These are phyloP conservation scores for Begonia loranthoides DNA, from an alignment of 306 rosid species.

Conservation along the genomic window DNA sequence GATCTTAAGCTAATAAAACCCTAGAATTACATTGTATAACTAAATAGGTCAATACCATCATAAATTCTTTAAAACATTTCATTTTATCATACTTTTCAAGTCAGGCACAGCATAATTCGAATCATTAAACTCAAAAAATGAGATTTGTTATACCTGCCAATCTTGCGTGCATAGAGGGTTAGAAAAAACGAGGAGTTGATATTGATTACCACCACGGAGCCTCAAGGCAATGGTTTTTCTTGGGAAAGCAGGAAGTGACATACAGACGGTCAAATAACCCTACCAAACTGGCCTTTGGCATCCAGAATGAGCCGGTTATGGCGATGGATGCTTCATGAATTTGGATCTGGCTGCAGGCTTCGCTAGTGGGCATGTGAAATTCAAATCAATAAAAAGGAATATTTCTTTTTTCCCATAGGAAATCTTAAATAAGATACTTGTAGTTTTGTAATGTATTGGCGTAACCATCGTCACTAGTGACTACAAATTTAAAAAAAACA, in stretches of 20 bases:
- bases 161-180: no score
- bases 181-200: neutral
- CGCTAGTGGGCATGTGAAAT: conserved; percentile 23
- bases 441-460: conserved; percentile 1
- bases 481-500: conserved; percentile 12
- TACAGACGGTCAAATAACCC: conserved; percentile 14
- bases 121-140: neutral
- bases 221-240: neutral
- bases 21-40: no score
- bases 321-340: neutral
- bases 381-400: neutral
- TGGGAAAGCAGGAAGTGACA: neutral
- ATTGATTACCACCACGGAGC: conserved; percentile 9
- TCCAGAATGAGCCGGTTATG: conserved; percentile 22
- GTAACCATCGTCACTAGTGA: conserved; percentile 13
- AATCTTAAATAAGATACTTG: neutral
- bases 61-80: neutral
- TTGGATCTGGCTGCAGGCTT: conserved; percentile 3
- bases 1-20: no score
- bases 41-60: no score
- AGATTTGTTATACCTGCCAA: no score
- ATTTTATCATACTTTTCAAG: neutral
- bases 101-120: neutral
- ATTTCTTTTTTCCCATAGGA: neutral
- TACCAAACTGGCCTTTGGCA: conserved; percentile 27